Conservation (phyloP, 495 filamentous ascomycete species). For the Jackrogersella minutella region DNA sequence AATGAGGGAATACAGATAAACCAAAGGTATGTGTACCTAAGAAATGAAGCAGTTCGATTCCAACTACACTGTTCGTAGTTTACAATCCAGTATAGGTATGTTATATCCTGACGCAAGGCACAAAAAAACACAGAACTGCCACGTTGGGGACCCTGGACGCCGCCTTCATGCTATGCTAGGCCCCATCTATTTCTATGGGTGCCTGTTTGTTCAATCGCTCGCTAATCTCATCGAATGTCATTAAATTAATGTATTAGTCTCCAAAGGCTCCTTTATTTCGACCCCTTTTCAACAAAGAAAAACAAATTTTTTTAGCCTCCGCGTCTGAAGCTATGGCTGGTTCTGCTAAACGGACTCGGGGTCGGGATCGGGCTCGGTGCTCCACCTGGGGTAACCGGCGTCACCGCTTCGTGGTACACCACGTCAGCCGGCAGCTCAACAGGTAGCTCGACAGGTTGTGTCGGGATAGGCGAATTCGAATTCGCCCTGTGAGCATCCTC, state of each 20-base stretch:
- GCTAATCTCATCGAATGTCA: slow-evolving; percentile 9
- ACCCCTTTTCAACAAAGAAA: not conserved
- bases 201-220: not conserved
- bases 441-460: slow-evolving; percentile 29
- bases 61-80: not conserved
- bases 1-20: not conserved
- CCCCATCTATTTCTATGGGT: not conserved
- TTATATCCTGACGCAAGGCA: not conserved
- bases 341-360: not conserved
- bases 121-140: not conserved
- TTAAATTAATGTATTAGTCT: slow-evolving; percentile 4
- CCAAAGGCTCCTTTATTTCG: not conserved
- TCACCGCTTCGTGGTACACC: not conserved
- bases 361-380: not conserved
- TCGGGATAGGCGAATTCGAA: not conserved
- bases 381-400: not conserved
- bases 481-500: slow-evolving; percentile 3
- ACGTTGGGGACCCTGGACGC: slow-evolving; percentile 11
- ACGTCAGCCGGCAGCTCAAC: slow-evolving; percentile 37
- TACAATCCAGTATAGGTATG: not conserved
- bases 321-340: not conserved
- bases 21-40: not conserved
- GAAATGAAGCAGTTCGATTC: not conserved
- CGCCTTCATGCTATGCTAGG: slow-evolving; percentile 5
- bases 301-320: not conserved